phyloP scores from a whole-genome alignment of 2,329 filamentous ascomycete genomes.

The Xylaria sp. region DNA sequence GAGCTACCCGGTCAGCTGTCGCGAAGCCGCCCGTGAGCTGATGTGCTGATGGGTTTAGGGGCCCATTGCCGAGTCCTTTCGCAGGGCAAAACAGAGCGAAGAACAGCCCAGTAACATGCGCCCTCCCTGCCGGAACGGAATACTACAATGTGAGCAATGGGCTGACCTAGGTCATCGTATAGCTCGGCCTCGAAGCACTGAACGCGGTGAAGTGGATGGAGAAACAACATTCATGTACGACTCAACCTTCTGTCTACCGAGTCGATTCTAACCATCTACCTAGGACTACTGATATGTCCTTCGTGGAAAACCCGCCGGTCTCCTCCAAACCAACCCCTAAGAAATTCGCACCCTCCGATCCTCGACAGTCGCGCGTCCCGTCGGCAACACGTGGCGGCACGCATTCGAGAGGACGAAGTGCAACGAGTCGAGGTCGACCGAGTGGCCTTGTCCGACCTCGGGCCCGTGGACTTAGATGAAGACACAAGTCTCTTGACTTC shows the following conservation, averaged over 20 bases:
- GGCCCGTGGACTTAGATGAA: slow-evolving; percentile 59
- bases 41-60: slow-evolving; percentile 62
- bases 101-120: slow-evolving; percentile 41
- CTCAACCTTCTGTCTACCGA: slow-evolving; percentile 46
- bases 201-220: slow-evolving; percentile 57
- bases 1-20: neutral
- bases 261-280: slow-evolving; percentile 34
- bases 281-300: slow-evolving; percentile 91
- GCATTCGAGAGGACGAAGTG: slow-evolving; percentile 50
- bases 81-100: slow-evolving; percentile 68
- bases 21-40: slow-evolving; percentile 1
- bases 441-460: slow-evolving; percentile 61
- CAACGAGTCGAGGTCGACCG: slow-evolving; percentile 54
- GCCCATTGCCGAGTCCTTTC: slow-evolving; percentile 85
- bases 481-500: neutral
- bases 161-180: slow-evolving; percentile 19
- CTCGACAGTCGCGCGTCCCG: slow-evolving; percentile 61
- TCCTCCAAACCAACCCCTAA: slow-evolving; percentile 62
- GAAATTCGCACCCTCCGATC: slow-evolving; percentile 56
- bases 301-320: slow-evolving; percentile 83
- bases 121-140: slow-evolving; percentile 3
- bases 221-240: slow-evolving; percentile 89
- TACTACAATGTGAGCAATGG: neutral
- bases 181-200: slow-evolving; percentile 47
- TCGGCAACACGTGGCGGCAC: slow-evolving; percentile 56